A percentile compares a stretch with the other conserved stretches of the same genome.
phyloP scores from a whole-genome alignment of 2,329 filamentous ascomycete genomes.

The Aspergillus pseudoglaucus region DNA sequence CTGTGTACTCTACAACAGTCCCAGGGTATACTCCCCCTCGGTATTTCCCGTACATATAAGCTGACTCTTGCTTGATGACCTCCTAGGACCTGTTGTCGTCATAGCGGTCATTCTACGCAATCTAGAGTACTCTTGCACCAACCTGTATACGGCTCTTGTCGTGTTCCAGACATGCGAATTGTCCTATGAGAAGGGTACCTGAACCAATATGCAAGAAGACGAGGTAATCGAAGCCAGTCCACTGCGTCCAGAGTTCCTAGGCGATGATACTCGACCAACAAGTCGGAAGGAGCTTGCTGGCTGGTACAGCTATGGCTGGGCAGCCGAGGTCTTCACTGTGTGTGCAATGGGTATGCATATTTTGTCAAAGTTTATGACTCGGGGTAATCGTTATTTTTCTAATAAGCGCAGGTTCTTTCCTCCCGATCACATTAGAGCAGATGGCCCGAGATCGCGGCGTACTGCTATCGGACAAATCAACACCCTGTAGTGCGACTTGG shows the following conservation, averaged over 20 bases:
- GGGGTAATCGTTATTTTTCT: neutral
- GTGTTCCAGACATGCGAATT: conserved; percentile 8
- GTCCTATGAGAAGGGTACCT: conserved; percentile 20
- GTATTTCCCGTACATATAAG: too few species aligned
- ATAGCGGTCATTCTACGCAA: too few species aligned
- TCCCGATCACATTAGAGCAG: conserved; percentile 90
- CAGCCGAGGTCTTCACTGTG: conserved; percentile 91
- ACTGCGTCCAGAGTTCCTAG: conserved; percentile 56
- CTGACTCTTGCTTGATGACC: too few species aligned
- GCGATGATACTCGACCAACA: conserved; percentile 83
- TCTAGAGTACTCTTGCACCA: too few species aligned
- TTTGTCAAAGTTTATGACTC: neutral
- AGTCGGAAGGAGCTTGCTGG: conserved; percentile 80
- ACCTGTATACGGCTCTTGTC: neutral
- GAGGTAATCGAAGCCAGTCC: conserved; percentile 16
- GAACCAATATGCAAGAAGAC: conserved; percentile 31
- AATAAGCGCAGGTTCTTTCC: conserved; percentile 66
- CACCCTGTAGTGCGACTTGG: conserved; percentile 65
- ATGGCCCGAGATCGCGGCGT: conserved; percentile 89
- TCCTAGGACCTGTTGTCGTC: too few species aligned
- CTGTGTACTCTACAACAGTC: too few species aligned
- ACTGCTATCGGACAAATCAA: conserved; percentile 67
- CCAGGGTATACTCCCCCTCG: too few species aligned
- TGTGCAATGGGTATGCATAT: conserved; percentile 62
- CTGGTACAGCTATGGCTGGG: conserved; percentile 96